phyloP scores from a whole-genome alignment of 2,329 filamentous ascomycete species.

The Metarhizium anisopliae region DNA sequence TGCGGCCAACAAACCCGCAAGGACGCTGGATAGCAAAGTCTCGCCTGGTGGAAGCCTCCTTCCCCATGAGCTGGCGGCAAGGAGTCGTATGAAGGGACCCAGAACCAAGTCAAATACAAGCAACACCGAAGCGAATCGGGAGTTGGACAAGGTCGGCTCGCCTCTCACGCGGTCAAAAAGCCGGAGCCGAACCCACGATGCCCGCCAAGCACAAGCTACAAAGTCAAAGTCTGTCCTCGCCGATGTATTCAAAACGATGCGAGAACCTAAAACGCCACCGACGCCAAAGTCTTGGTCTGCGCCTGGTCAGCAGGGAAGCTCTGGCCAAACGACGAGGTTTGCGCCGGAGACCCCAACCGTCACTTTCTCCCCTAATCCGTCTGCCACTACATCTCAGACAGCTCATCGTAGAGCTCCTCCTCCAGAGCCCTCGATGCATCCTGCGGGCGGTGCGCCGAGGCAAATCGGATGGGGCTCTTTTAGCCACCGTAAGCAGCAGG shows the following conservation, averaged over 20 bases:
- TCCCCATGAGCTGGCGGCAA: constrained; percentile 29
- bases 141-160: background rate
- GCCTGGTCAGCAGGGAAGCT: background rate
- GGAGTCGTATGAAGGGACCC: background rate
- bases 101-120: background rate
- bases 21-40: constrained; percentile 1
- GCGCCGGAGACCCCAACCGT: background rate
- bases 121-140: background rate
- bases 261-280: constrained; percentile 14
- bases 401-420: background rate
- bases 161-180: background rate
- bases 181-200: background rate
- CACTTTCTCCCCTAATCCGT: background rate
- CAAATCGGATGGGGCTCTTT: constrained; percentile 14
- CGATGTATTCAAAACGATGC: constrained; percentile 22
- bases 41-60: constrained; percentile 18
- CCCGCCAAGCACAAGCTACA: constrained; percentile 7
- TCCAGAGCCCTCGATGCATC: constrained; percentile 1
- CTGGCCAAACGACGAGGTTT: background rate
- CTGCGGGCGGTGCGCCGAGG: constrained; percentile 5
- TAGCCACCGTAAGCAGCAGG: constrained; percentile 12
- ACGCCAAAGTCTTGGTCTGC: constrained; percentile 19
- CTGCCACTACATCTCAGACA: background rate
- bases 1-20: constrained; percentile 2
- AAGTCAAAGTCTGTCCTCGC: constrained; percentile 21